phyloP scores from a whole-genome alignment of 208 protist species.

The Acanthamoeba triangularis region DNA sequence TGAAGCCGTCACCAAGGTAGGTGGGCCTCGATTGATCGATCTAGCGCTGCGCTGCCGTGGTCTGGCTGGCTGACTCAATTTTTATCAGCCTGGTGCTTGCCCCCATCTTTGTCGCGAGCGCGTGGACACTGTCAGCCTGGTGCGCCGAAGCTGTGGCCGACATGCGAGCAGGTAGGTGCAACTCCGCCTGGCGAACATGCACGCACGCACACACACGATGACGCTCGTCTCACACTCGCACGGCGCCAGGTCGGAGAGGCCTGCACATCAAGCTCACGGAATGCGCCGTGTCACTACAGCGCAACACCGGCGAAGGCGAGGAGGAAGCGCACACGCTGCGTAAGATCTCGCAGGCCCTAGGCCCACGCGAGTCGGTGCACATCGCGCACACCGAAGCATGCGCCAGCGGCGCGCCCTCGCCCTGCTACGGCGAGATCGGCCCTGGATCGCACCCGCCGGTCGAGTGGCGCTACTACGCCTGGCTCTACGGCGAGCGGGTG shows the following conservation, averaged over 20 bases:
- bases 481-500: background rate
- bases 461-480: slow-evolving; percentile 6
- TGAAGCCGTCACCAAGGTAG: background rate
- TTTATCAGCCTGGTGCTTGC: background rate
- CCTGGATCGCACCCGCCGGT: background rate
- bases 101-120: background rate
- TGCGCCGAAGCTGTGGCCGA: background rate
- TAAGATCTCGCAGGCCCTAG: background rate
- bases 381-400: background rate
- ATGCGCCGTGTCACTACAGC: background rate
- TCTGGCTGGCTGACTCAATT: too few species aligned
- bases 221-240: background rate
- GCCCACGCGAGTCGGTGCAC: background rate
- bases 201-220: background rate
- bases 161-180: background rate
- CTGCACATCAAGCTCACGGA: background rate
- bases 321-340: background rate
- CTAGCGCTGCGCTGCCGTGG: background rate
- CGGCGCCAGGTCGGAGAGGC: background rate
- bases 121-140: background rate
- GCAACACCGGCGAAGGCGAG: background rate
- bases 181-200: background rate
- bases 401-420: background rate
- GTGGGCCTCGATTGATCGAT: too few species aligned
- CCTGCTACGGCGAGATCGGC: background rate